Conservation (phyloP, 805 yeast genomes). For the Myxozyma kluyveri region DNA sequence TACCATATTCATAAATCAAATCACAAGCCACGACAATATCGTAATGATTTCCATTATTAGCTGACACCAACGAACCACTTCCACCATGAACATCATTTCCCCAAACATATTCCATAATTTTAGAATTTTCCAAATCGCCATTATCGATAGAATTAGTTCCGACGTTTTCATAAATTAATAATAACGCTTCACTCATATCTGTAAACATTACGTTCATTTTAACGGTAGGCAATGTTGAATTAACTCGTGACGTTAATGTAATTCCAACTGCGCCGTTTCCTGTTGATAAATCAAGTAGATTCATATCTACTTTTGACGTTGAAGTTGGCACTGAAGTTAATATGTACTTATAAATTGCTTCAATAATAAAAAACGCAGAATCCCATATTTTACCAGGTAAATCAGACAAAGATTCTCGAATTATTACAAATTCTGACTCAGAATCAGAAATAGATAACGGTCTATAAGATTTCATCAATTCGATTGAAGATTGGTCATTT, state of each 20-base stretch:
- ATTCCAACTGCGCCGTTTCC: constrained; percentile 29
- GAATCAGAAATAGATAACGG: constrained; percentile 4
- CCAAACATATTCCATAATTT: constrained; percentile 11
- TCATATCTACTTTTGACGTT: neutral
- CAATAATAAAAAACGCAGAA: constrained; percentile 21
- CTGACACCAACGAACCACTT: neutral
- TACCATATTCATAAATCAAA: constrained; percentile 24
- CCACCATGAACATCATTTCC: constrained; percentile 6
- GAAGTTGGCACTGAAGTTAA: neutral
- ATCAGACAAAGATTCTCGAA: constrained; percentile 24
- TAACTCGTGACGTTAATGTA: neutral
- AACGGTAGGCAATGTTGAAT: too few relatives aligned
- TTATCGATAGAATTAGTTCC: neutral
- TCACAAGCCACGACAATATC: constrained; percentile 26
- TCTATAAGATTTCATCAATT: constrained; percentile 5
- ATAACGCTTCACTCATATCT: constrained; percentile 21
- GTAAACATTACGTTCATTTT: constrained; percentile 7
- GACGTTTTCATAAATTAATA: constrained; percentile 17
- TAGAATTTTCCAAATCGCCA: neutral
- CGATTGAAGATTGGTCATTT: neutral
- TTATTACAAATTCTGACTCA: neutral
- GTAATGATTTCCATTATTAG: neutral
- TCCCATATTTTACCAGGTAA: constrained; percentile 29
- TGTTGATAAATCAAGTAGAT: constrained; percentile 21
- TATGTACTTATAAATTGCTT: neutral